phyloP scores from a whole-genome alignment of 345 rosid species.

The Eucalyptus sideroxylon region DNA sequence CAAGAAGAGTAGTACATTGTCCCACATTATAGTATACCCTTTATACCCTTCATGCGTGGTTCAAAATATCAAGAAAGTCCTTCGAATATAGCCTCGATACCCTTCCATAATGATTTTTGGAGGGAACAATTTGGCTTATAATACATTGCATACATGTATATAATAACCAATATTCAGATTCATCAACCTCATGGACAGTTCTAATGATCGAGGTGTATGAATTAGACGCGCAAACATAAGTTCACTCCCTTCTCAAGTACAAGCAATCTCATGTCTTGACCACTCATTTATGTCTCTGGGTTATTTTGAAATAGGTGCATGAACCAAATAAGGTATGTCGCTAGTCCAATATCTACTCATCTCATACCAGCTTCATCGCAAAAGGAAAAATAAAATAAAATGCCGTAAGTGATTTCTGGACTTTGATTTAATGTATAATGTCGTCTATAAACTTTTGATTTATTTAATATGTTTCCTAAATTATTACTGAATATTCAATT shows the following conservation, averaged over 20 bases:
- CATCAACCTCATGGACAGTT: not conserved
- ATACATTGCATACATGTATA: not conserved
- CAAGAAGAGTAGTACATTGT: not conserved
- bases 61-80: not conserved
- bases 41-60: not conserved
- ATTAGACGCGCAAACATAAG: not conserved
- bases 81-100: not conserved
- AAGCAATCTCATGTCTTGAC: not conserved
- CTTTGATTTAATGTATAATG: not conserved
- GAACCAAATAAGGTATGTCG: not conserved
- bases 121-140: not conserved
- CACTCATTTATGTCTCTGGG: not conserved
- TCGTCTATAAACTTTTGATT: not conserved
- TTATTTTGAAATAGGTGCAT: not conserved
- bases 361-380: not conserved
- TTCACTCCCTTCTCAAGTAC: not conserved
- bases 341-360: not conserved
- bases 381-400: not conserved
- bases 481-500: not conserved
- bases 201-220: not conserved
- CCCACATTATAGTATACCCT: not conserved
- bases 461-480: not conserved
- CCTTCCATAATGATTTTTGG: not conserved
- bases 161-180: not conserved
- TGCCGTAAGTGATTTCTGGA: rapidly evolving